Base-by-base conservation (phyloP, 2,329 filamentous ascomycete species). In the Aspergillus sojae region DNA sequence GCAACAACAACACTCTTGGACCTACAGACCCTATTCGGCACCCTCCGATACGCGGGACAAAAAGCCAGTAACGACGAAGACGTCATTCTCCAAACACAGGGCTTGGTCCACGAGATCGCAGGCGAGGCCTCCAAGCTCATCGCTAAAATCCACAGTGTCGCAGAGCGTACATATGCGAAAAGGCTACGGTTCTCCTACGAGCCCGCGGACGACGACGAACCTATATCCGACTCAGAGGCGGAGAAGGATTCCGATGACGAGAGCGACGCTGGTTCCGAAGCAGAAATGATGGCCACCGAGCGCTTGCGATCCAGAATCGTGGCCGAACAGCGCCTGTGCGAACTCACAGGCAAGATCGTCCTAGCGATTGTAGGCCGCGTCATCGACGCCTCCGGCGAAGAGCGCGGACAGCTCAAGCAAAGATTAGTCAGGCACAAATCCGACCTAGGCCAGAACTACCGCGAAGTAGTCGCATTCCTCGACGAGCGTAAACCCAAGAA, bases 321-420 rank as follows among this genome's bases (percentile, higher is more conserved):
- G 63, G 89, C 93, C 0, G 95, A 98, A 78, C 91, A 94, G 74
- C 87, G 89, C 23, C 85, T 98, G 0, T 98, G 94, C 77, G 91
- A 94, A 71, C 83, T 97, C 30, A 89, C 94, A 0, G 90, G 89
- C 66, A 96, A 95, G 75, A 87, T 96, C 50, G 91, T 97, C 43
- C 86, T 96, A 48, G 91, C 90, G 14, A 88, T 96, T 26, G 83
- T 91, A 11, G 92, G 89, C 23, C 88, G 88, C 59, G 88, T 93
- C 46, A 82, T 97, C 57, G 93, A 96, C 73, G 80, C 83, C 48
- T 82, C 81, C 1, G 88, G 86, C 7, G 79, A 85, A 12, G 80
- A 86, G 34, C 85, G 85, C 10, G 88, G 87, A 34, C 87, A 86
- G 73, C 84, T 96, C 41, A 86, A 87, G 66, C 86, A 88, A 70